phyloP scores from a whole-genome alignment of 352 stramenopile species.

The Globisporangium camurandrum region DNA sequence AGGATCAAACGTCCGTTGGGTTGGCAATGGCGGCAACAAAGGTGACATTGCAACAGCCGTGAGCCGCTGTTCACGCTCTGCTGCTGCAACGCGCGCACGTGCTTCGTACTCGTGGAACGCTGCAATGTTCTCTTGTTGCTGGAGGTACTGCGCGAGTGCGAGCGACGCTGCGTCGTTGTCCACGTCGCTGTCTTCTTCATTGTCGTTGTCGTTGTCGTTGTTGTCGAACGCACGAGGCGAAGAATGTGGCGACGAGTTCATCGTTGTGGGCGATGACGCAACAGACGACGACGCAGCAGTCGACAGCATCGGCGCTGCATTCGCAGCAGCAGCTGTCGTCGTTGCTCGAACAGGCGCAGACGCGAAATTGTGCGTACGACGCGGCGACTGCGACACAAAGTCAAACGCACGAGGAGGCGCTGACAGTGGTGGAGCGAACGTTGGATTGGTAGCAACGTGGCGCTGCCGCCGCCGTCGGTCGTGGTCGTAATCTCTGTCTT shows the following conservation, averaged over 20 bases:
- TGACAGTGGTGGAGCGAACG: too few species aligned
- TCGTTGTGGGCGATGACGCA: slow-evolving; percentile 15
- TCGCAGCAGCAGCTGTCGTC: not conserved
- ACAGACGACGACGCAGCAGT: slow-evolving; percentile 18
- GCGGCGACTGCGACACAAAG: too few species aligned
- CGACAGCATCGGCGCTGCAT: slow-evolving; percentile 7
- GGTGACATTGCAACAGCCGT: slow-evolving; percentile 2
- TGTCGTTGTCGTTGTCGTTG: slow-evolving; percentile 17
- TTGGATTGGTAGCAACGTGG: too few species aligned
- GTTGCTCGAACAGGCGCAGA: not conserved
- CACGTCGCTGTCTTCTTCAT: slow-evolving; percentile 12
- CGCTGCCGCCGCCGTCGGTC: slow-evolving; percentile 1
- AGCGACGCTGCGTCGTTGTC: slow-evolving; percentile 60
- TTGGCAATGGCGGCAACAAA: not conserved
- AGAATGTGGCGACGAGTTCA: slow-evolving; percentile 12
- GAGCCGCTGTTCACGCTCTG: slow-evolving; percentile 3
- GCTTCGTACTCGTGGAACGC: slow-evolving; percentile 56
- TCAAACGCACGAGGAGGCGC: too few species aligned
- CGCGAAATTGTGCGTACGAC: too few species aligned
- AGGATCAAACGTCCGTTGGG: too few species aligned
- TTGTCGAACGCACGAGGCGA: not conserved
- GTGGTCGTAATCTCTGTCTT: slow-evolving; percentile 11
- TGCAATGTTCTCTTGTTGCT: slow-evolving; percentile 73
- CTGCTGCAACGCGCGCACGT: slow-evolving; percentile 19
- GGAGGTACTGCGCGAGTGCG: slow-evolving; percentile 54